Base-by-base conservation (phyloP, 148 eudicot species). In the Silene uniflora region DNA sequence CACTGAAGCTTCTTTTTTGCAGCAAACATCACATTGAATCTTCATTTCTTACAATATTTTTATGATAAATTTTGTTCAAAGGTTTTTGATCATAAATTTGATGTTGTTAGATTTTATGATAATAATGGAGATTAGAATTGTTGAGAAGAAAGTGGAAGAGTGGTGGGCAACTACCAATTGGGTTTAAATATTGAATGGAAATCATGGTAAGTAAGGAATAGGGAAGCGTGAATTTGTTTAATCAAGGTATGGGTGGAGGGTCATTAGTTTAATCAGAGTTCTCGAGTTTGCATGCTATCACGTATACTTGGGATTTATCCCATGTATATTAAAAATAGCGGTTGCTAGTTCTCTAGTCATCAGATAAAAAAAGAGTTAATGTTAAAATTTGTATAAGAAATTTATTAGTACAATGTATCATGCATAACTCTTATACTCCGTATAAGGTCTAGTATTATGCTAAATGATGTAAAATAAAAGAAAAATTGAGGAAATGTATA, bases 1-100 rank as follows among this genome's bases (percentile, higher is more conserved):
- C 7, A 87, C 77, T 13, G 83, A 73, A 3, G 88, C 89, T 39
- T 83, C 86, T 8, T 82, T 76, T 46, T 79, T 72, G 69, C 60
- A 52, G 49, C 89, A 87, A 21, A 87, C 85, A 80, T 85, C 88
- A 80, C 89, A 87, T 54, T 79, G 84, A 70, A 87, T 83, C 85
- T 85, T 87, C 89, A 87, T 86, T 32, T 32, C 32, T 24, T 58
- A 69, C 10, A 17, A 7, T 32, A 8, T 54, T 12, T 21, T 66
- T 10, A 44, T 49, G 55, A 49, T 10, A 2, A 49, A 55, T 21
- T 0, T 63, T 23, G 23, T 62, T 46, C 6, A 25, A 17, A 23
- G 49, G 39, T 19, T 59, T 24, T 9, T 62, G 46, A 19, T 19
- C 0, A 9, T 16, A 17, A 17, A 9, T 64, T 58, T 29, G 69